phyloP scores from a whole-genome alignment of 148 eudicot species.

The Vaccinium myrtillus region DNA sequence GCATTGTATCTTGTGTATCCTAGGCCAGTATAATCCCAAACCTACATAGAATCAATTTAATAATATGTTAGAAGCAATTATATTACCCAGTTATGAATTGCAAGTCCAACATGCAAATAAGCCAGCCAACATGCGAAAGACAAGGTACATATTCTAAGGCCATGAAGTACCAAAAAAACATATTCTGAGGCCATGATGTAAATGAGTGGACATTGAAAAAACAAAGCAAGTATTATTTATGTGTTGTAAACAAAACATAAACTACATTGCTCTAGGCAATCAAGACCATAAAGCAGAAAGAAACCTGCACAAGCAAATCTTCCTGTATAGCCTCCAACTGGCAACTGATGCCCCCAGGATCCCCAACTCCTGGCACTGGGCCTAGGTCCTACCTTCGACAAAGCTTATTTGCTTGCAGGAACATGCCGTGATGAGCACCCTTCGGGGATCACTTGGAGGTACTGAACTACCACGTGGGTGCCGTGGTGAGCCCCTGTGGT shows the following conservation, averaged over 20 bases:
- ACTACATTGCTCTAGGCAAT: background rate
- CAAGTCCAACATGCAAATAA: background rate
- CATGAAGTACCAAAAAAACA: no score
- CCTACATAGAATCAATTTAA: conserved; percentile 40
- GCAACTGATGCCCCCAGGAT: background rate
- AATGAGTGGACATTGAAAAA: background rate
- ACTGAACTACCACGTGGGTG: background rate
- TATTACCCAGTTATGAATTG: background rate
- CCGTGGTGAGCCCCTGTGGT: background rate
- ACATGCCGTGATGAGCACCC: background rate
- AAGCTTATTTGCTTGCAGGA: background rate
- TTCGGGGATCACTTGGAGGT: background rate
- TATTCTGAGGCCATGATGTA: background rate
- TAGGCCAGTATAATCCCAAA: conserved; percentile 97
- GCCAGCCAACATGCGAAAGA: conserved; percentile 1
- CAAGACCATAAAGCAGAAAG: background rate
- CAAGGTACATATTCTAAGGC: background rate
- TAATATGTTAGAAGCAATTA: background rate
- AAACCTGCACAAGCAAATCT: background rate
- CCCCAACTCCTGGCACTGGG: background rate
- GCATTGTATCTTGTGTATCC: conserved; percentile 95
- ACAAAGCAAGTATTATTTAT: background rate
- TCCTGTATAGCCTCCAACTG: background rate
- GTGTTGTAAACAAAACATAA: background rate
- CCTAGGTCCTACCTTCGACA: background rate